A percentile compares a stretch with the other conserved stretches of the same genome.
Conservation (phyloP, 179 eudicot species). For the Camellia oleifera region DNA sequence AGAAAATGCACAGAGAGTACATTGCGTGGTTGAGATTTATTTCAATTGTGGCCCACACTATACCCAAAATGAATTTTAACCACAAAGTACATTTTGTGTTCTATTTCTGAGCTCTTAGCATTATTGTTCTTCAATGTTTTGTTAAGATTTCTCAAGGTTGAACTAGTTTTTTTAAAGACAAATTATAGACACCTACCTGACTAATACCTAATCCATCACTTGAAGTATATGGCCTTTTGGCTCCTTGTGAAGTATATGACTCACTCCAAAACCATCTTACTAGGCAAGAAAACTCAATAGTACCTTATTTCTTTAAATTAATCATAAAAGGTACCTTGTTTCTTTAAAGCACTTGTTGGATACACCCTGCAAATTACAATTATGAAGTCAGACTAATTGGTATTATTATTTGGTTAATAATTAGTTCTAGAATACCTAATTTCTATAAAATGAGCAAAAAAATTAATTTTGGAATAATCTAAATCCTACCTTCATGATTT, state of each 20-base stretch:
- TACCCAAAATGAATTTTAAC: too few relatives aligned
- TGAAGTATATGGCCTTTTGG: not conserved
- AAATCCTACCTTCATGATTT: not conserved
- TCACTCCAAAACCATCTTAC: not conserved
- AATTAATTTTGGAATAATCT: not conserved
- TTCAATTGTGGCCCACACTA: too few relatives aligned
- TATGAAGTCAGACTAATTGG: not conserved
- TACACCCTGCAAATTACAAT: not conserved
- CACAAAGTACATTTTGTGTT: too few relatives aligned
- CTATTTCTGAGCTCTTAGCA: too few relatives aligned
- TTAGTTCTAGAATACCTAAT: not conserved
- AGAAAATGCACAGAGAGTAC: too few relatives aligned
- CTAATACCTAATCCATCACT: not conserved
- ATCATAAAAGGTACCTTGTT: not conserved
- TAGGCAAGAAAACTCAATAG: not conserved
- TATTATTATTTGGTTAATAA: not conserved
- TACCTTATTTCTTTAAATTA: not conserved
- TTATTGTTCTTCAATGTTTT: not conserved
- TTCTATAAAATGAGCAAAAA: not conserved
- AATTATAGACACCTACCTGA: not conserved
- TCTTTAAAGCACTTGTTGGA: not conserved
- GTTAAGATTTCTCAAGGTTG: not conserved
- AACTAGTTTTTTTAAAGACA: not conserved
- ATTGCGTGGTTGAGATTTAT: too few relatives aligned
- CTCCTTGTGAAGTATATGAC: not conserved